phyloP scores from a whole-genome alignment of 345 rosid genomes.

The Lenwebbia sp. region DNA sequence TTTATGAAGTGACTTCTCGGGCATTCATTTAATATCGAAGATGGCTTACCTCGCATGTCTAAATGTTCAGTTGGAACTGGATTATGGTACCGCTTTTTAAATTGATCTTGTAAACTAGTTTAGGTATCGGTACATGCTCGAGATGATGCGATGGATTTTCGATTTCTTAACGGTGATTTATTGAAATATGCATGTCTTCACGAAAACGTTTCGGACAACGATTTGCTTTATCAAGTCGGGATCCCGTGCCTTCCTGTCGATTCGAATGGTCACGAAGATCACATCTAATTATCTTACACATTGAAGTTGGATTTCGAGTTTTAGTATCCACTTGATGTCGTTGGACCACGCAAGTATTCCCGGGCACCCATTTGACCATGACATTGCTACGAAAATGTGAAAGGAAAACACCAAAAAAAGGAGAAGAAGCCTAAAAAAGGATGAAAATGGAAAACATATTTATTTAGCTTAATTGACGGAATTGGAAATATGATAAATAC shows the following conservation, averaged over 20 bases:
- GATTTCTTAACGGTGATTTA: background rate
- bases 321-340: background rate
- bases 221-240: background rate
- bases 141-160: background rate
- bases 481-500: background rate
- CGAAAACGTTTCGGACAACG: rapidly evolving
- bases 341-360: background rate
- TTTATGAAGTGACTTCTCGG: background rate
- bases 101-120: background rate
- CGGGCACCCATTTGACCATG: background rate
- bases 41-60: rapidly evolving
- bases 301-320: background rate
- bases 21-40: background rate
- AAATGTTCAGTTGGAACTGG: background rate
- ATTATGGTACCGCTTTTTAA: background rate
- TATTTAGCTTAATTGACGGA: background rate
- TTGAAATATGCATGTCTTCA: rapidly evolving
- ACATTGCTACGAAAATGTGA: background rate
- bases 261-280: background rate
- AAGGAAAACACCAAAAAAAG: background rate
- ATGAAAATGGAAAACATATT: background rate
- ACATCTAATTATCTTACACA: background rate
- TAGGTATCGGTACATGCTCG: rapidly evolving
- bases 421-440: background rate
- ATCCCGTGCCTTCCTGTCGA: background rate